Evolutionary conservation across 768 basidiomycete species (phyloP), one percentile per base, ranked within the genome.

Genomic region (Hygrophoropsis aurantiaca): DNA sequence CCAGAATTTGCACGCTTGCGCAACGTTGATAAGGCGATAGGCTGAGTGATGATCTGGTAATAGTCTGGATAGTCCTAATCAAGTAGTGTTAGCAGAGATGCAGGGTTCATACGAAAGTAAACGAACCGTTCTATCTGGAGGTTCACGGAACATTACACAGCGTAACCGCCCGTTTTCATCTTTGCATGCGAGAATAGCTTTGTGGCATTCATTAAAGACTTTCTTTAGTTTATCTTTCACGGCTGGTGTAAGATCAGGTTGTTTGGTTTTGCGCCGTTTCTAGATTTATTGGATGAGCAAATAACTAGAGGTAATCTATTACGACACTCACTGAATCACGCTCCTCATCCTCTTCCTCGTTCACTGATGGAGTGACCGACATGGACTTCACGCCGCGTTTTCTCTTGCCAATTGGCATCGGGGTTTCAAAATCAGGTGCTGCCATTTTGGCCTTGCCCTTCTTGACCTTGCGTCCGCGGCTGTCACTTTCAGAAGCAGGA

Each of bases 21-120:
- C 57, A 98, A 85, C 47, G 84, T 80, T 18, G 88, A 84, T 51
- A 99, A 78, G 20, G 90, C 85, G 58, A 99, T 97, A 3, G 95
- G 95, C 39, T 82, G 78, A 2, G 72, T 74, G 69, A 99, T 97
- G 58, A 94, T 77, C 47, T 85, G 79, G 66, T 94, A 97, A 64
- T 97, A 99, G 60, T 94, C 89, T 24, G 92, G 91, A 59, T 94
- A 94, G 47, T 87, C 83, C 88, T 93, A 34, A 40, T n/a, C 32
- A 8, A 18, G 19, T 30, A 11, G 46, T 42, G 42, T 60, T 26
- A 64, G 51, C 55, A 43, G 54, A 46, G 24, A 38, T 23, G 30
- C 35, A 8, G 44, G 16, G 41, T 9, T 41, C 21, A 5, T 41
- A 48, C 10, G 21, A 19, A 16, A 44, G 24, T 11, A 42, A 13